Evolutionary conservation across 106 monocot species (phyloP).

Genomic region (Acorus gramineus): DNA sequence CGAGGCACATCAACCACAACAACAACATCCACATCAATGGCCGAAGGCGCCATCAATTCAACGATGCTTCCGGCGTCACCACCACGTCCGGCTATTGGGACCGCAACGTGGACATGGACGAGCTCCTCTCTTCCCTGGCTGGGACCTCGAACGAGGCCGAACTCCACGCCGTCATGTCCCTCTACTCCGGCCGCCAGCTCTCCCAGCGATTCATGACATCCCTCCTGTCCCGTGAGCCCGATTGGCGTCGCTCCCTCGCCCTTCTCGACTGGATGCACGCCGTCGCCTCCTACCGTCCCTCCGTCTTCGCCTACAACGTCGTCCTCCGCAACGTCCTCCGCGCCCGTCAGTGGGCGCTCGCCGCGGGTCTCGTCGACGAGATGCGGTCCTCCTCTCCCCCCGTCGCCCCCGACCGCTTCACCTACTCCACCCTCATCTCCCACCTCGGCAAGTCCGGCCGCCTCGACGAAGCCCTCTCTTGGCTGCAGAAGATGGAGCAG

Average conservation of each 20-base stretch:
- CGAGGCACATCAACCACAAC: too few species aligned
- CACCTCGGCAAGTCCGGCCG: slow-evolving; percentile 51
- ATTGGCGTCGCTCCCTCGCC: slow-evolving; percentile 73
- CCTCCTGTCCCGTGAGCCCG: slow-evolving; percentile 59
- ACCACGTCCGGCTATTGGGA: slow-evolving; percentile 22
- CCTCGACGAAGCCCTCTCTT: slow-evolving; percentile 57
- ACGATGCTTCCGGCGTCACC: not conserved
- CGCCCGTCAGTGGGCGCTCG: slow-evolving; percentile 47
- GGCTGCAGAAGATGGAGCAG: slow-evolving; percentile 61
- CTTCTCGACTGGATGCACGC: slow-evolving; percentile 90
- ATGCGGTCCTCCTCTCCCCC: slow-evolving; percentile 25
- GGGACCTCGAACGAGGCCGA: slow-evolving; percentile 32
- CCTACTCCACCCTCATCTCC: slow-evolving; percentile 84
- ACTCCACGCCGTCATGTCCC: slow-evolving; percentile 65
- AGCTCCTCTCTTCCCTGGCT: slow-evolving; percentile 39
- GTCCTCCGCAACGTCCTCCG: slow-evolving; percentile 72
- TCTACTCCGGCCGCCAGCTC: slow-evolving; percentile 28
- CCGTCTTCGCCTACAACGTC: slow-evolving; percentile 66
- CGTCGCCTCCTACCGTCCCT: slow-evolving; percentile 36
- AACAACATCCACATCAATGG: too few species aligned
- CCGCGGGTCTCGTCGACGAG: slow-evolving; percentile 60
- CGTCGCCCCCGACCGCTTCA: slow-evolving; percentile 55
- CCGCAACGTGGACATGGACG: slow-evolving; percentile 56
- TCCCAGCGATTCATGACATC: slow-evolving; percentile 78
- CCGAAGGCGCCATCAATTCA: too few species aligned